Base-by-base conservation (phyloP, 805 yeast species). In the Cyberlindnera mycetangii region DNA sequence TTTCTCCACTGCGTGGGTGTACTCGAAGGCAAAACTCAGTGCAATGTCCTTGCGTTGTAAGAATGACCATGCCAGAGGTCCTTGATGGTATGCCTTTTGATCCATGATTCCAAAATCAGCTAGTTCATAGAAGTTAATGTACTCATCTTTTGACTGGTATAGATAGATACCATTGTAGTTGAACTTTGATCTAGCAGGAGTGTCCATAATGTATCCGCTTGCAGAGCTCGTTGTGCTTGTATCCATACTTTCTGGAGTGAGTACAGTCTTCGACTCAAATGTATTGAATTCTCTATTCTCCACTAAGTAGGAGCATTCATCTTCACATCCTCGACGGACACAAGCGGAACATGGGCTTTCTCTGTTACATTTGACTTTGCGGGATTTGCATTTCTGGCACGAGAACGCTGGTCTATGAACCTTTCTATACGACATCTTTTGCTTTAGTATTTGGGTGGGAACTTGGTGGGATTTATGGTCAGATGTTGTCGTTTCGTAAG, bases 281-380 rank as follows among this genome's bases (percentile, higher is more conserved):
- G 32, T 30, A 14, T n/a, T 30, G 11, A 28, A 12, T 17, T 4
- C 19, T 32, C n/a, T n/a, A n/a, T n/a, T n/a, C n/a, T n/a, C n/a
- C n/a, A n/a, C n/a, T n/a, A n/a, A n/a, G 20, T 44, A 44, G 5
- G 20, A 17, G 22, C 47, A 44, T 10, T 30, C 22, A 4, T n/a
- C 9, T 12, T 36, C 37, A 16, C 17, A 32, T 2, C 48, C 48
- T 18, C 48, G 27, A 14, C 40, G 39, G 21, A 44, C 25, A 36
- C 48, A 44, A 2, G 41, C 5, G 2, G 42, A 33, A 38, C 48
- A 44, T 2, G 48, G 48, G 2, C 30, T 16, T 20, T 34, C 21
- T 3, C 44, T 27, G 41, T 44, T 40, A 31, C 48, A 44, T 20
- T 36, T 39, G 16, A 44, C 48, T 19, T 44, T 44, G 18, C 44